Evolutionary conservation across 805 yeast genomes (phyloP), one percentile per base, ranked within the genome.

Genomic region (Maudiozyma serrabonitensis): DNA sequence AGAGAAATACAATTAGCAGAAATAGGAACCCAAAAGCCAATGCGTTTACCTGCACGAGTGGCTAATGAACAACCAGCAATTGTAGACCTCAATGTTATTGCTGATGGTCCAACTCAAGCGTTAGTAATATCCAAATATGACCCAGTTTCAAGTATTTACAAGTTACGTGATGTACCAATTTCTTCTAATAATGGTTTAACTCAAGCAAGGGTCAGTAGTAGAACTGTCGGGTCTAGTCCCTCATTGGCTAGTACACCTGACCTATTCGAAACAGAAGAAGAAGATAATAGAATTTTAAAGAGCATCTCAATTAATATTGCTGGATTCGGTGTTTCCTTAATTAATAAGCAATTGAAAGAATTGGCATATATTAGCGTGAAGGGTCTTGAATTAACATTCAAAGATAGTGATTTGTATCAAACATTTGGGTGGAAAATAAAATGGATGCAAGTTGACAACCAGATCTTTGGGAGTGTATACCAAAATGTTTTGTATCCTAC

Each of bases 371-470:
- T 84, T n/a, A 86, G 90, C 0, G 69, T 87, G 25, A 73, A 87
- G 47, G 97, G 97, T 1, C 62, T 89, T 48, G 96, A 89, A 60
- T 52, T 90, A 18, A 73, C 84, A 43, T 88, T 84, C 65, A 85
- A 83, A 58, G 91, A 87, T 54, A 84, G 96, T 0, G 93, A 87
- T 34, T 67, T 87, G 19, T 87, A 86, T 56, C 95, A 89, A 62
- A 87, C 87, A 16, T 58, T 87, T 42, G 80, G 90, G 54, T 69
- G 82, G 69, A 89, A 88, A 61, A 67, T 90, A 58, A 90, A 91
- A 61, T 95, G 99, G 99, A 71, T 93, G 32, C 99, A 93, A 66
- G 74, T 91, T 45, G 99, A 93, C 64, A 91, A 93, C 60, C 96
- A 89, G 62, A 68, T 91, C 45, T 87, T 81, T 59, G 95, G 96